Evolutionary conservation across 1,284 basidiomycete genomes (phyloP).

Genomic region (Stereum hirsutum): DNA sequence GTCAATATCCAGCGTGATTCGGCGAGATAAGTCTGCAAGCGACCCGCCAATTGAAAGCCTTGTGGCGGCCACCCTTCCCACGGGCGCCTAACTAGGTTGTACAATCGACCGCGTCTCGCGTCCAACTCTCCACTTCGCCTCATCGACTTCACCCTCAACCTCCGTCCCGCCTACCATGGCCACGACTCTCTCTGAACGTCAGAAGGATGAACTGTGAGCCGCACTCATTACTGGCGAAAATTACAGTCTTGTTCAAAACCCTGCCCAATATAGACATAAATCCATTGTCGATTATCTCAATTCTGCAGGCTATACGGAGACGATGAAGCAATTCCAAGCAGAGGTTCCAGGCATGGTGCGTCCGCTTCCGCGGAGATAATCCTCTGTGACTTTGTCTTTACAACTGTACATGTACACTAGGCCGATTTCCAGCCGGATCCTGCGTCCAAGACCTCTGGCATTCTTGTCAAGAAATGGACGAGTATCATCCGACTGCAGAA

Average conservation of each 20-base stretch:
- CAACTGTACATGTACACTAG: slow-evolving; percentile 13
- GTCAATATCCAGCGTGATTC: too few species aligned
- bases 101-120: too few species aligned
- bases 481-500: slow-evolving; percentile 74
- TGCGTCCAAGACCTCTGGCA: slow-evolving; percentile 51
- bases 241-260: neutral
- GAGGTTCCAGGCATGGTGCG: slow-evolving; percentile 28
- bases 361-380: neutral
- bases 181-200: slow-evolving; percentile 45
- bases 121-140: too few species aligned
- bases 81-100: too few species aligned
- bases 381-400: neutral
- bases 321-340: slow-evolving; percentile 52
- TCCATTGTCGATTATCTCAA: slow-evolving; percentile 77
- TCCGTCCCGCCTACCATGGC: too few species aligned
- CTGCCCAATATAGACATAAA: slow-evolving; percentile 47
- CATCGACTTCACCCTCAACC: too few species aligned
- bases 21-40: too few species aligned
- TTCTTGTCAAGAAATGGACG: slow-evolving; percentile 81
- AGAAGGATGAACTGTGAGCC: slow-evolving; percentile 68
- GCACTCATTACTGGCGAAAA: neutral
- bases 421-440: slow-evolving; percentile 51
- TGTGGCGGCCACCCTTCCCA: too few species aligned
- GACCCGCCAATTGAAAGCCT: too few species aligned
- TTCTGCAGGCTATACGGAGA: slow-evolving; percentile 47